phyloP scores from a whole-genome alignment of 2,329 filamentous ascomycete genomes.

The Calonectria pauciramosa region DNA sequence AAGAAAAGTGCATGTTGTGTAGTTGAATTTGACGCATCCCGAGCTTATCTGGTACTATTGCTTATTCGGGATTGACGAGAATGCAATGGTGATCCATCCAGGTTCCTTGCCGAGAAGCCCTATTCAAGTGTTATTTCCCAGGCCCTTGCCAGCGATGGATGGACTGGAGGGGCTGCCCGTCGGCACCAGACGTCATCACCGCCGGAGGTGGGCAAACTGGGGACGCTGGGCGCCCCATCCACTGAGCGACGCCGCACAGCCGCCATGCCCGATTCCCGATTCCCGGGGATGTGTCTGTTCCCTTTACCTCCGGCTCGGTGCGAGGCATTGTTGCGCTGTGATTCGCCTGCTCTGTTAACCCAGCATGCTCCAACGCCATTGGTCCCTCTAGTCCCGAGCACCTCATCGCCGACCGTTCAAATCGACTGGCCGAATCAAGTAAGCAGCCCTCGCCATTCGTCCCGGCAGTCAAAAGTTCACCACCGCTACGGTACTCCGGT shows the following conservation, averaged over 20 bases:
- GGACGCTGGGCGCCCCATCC: neutral
- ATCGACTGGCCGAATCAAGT: constrained; percentile 11
- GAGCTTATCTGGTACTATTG: neutral
- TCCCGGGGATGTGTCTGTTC: neutral
- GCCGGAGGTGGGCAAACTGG: neutral
- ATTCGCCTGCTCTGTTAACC: neutral
- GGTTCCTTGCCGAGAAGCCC: neutral
- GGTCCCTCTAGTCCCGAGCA: constrained; percentile 15
- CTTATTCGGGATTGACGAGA: neutral
- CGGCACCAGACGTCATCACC: neutral
- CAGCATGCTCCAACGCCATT: constrained; percentile 13
- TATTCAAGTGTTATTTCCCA: neutral
- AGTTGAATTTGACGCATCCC: neutral
- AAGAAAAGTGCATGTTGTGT: neutral
- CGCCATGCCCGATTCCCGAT: neutral
- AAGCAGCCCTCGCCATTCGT: neutral
- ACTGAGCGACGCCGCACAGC: constrained; percentile 15
- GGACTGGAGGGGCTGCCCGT: neutral
- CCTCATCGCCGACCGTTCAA: constrained; percentile 17
- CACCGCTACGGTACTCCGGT: neutral
- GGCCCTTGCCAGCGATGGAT: neutral
- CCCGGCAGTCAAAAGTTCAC: neutral
- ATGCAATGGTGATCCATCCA: constrained; percentile 10
- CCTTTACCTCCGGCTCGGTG: neutral
- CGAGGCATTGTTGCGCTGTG: neutral